Percentiles rank a stretch among this genome's conserved stretches.
Conservation (phyloP, 83 land plant genomes). For the Larix sibirica region DNA sequence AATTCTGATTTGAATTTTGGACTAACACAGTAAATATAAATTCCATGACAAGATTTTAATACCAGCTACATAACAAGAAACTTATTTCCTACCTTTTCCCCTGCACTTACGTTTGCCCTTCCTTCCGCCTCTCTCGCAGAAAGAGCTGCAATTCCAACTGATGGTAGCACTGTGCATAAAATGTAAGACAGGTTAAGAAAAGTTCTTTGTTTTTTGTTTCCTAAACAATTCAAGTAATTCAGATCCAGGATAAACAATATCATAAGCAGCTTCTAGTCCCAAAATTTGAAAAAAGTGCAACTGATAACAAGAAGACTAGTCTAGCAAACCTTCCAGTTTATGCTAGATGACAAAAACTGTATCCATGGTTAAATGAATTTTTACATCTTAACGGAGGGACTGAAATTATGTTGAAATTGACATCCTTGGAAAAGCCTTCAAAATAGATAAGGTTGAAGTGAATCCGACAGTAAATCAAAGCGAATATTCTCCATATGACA, state of each 20-base stretch:
- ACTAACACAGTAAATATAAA: too few relatives aligned
- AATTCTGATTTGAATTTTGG: too few relatives aligned
- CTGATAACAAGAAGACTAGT: neutral
- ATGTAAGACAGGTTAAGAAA: constrained; percentile 5
- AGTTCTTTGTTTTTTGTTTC: neutral
- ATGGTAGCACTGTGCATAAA: constrained; percentile 73
- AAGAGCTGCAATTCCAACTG: constrained; percentile 87
- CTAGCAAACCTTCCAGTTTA: neutral
- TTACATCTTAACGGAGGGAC: neutral
- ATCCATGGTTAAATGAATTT: neutral
- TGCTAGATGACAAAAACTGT: neutral
- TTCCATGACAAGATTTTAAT: too few relatives aligned
- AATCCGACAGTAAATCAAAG: neutral
- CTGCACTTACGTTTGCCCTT: constrained; percentile 57
- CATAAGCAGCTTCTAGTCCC: neutral
- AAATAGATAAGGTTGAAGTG: neutral
- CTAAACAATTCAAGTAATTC: too few relatives aligned
- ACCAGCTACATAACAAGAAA: too few relatives aligned
- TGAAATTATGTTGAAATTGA: neutral
- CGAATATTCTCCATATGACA: neutral
- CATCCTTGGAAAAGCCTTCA: neutral
- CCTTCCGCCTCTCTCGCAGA: constrained; percentile 94
- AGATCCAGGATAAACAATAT: too few relatives aligned
- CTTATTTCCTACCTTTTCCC: constrained; percentile 69
- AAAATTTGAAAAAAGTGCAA: neutral